Evolutionary conservation across 345 rosid genomes (phyloP), one percentile per base, ranked within the genome.

Genomic region (Fremontodendron californicum): DNA sequence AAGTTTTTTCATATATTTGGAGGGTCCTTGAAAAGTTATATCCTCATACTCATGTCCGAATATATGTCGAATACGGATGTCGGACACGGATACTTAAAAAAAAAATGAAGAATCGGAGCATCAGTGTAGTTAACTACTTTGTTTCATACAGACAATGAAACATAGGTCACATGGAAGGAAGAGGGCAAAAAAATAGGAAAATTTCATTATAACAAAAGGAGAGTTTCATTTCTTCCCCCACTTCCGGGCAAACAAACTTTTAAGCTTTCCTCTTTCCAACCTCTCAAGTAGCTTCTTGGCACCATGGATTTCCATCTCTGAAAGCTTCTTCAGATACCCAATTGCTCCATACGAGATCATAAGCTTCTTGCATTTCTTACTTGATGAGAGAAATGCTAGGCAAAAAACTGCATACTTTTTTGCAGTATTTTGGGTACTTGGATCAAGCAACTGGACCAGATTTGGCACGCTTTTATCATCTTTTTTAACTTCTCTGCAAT

Each of bases 311-410:
- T 93, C 99, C 90, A 93, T 84, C 80, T 95, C 99, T 0, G 82
- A 63, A 45, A 95, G 90, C 89, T 93, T 95, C 89, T 91, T 95
- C 55, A 95, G 82, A 74, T 95, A 95, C 70, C 99, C 98, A n/a
- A 93, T 93, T 23, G 98, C 99, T 40, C n/a, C n/a, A n/a, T n/a
- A n/a, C n/a, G n/a, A n/a, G n/a, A n/a, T n/a, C n/a, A n/a, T n/a
- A n/a, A n/a, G 82, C 86, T 86, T 93, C 92, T 86, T 93, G 77
- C 99, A 93, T 85, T 92, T 95, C 90, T 85, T 92, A 81, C 93
- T 90, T 23, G 95, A 84, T 25, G 96, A 86, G 49, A 95, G 79
- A 23, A 84, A 78, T 11, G 87, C 81, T 6, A 95, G 86, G 80
- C 91, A 87, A 4, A 82, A 80, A 62, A 95, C 91, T 0, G 98